Evolutionary conservation across 495 filamentous ascomycete species (phyloP), one percentile per base, ranked within the genome.

Genomic region (Hypoxylon rickii): DNA sequence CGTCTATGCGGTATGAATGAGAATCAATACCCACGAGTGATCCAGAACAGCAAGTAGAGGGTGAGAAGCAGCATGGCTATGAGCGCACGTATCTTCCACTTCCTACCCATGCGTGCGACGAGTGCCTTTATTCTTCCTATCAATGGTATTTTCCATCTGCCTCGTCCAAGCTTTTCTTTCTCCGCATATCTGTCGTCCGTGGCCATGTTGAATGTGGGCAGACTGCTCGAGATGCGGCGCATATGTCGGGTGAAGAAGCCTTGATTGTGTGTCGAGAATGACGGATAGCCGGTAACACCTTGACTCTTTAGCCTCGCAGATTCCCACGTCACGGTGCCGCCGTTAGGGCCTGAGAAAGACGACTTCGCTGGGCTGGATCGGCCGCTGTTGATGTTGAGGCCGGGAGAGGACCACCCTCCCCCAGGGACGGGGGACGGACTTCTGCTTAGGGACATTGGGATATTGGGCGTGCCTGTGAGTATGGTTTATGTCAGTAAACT

Each of bases 341-440:
- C 80, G 61, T 77, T 83, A 7, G 75, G 73, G 32, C 70, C 75
- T 16, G 78, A 75, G 43, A 72, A 71, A 11, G 60, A 57, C n/a
- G 58, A 63, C 44, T 67, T 73, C 48, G 78, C 73, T 21, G 89
- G 88, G 63, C 84, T 89, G 18, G 86, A 82, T 64, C 80, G 78
- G 53, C 86, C 88, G 69, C 86, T 91, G 33, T 71, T 75, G 51
- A 84, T 82, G 40, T 82, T 86, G 44, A 95, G 77, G 22, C 89
- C 90, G 15, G 91, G 91, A 72, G 86, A 93, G 51, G 89, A 83
- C 91, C 92, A 96, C 60, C 90, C 90, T 64, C 88, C 89, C 60
- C 87, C 88, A 56, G 82, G 84, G 47, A 82, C 81, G 54, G 90
- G 90, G 41, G 89, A 93, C 39, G 90, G 90, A 64, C 89, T 93